phyloP scores from a whole-genome alignment of 1,284 basidiomycete genomes.

The Malassezia vespertilionis region DNA sequence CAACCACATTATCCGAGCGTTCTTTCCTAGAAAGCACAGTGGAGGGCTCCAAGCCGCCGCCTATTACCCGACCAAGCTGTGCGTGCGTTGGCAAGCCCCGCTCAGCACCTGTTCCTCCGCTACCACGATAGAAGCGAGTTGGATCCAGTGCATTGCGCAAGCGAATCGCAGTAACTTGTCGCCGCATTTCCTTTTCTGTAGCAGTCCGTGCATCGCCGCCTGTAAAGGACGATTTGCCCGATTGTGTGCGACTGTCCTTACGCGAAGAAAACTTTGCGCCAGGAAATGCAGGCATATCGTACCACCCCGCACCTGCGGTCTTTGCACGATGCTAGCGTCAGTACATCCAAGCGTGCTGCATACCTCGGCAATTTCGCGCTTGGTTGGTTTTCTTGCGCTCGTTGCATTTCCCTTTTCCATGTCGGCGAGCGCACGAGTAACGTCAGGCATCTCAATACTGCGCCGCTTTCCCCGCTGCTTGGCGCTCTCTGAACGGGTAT shows the following conservation, averaged over 20 bases:
- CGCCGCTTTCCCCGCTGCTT: background rate
- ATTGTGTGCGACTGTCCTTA: constrained; percentile 21
- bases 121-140: constrained; percentile 73
- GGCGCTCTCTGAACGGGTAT: too few relatives aligned
- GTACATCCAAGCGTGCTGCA: background rate
- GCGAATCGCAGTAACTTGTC: constrained; percentile 83
- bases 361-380: constrained; percentile 13
- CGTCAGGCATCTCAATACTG: background rate
- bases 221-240: constrained; percentile 22
- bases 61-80: constrained; percentile 80
- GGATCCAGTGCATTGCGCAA: constrained; percentile 87
- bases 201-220: constrained; percentile 31
- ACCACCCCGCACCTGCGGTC: constrained; percentile 72
- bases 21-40: constrained; percentile 60
- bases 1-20: constrained; percentile 70
- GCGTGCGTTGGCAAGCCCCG: constrained; percentile 55
- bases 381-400: constrained; percentile 1
- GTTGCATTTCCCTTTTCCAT: background rate
- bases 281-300: constrained; percentile 70
- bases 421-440: background rate
- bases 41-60: constrained; percentile 65
- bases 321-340: constrained; percentile 4
- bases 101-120: constrained; percentile 63
- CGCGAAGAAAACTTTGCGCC: constrained; percentile 7
- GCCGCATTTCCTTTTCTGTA: constrained; percentile 57